phyloP scores from a whole-genome alignment of 2,329 filamentous ascomycete genomes.

The Trichoderma harzianum region DNA sequence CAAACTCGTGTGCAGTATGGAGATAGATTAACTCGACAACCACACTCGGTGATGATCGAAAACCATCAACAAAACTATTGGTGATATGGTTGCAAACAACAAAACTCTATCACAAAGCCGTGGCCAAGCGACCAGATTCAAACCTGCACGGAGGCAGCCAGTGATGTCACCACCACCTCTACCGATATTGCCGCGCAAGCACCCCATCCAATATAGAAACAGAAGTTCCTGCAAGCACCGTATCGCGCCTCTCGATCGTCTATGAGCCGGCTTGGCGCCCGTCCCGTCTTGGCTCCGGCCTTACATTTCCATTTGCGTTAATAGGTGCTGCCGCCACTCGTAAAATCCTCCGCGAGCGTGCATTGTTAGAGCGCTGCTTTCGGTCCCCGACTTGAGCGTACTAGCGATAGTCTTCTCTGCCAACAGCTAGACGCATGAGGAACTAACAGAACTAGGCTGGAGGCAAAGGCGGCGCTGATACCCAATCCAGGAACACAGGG shows the following conservation, averaged over 20 bases:
- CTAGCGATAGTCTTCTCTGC: background rate
- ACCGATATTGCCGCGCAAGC: background rate
- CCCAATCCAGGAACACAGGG: constrained; percentile 4
- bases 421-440: background rate
- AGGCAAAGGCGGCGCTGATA: background rate
- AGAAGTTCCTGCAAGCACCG: constrained; percentile 13
- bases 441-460: background rate
- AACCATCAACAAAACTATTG: background rate
- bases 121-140: background rate
- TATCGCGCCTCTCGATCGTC: background rate
- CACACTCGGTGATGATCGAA: background rate
- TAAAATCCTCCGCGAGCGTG: background rate
- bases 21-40: background rate
- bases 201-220: constrained; percentile 1
- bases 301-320: background rate
- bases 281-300: constrained; percentile 12
- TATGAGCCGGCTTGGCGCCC: constrained; percentile 8
- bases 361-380: background rate
- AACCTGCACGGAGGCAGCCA: background rate
- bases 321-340: background rate
- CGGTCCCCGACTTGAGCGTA: background rate
- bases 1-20: background rate
- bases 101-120: background rate
- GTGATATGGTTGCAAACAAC: background rate
- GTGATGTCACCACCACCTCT: constrained; percentile 1